These are phyloP conservation scores for Endoconidiophora polonica DNA, from an alignment of 2,329 filamentous ascomycete genomes.

Conservation along the genomic window DNA sequence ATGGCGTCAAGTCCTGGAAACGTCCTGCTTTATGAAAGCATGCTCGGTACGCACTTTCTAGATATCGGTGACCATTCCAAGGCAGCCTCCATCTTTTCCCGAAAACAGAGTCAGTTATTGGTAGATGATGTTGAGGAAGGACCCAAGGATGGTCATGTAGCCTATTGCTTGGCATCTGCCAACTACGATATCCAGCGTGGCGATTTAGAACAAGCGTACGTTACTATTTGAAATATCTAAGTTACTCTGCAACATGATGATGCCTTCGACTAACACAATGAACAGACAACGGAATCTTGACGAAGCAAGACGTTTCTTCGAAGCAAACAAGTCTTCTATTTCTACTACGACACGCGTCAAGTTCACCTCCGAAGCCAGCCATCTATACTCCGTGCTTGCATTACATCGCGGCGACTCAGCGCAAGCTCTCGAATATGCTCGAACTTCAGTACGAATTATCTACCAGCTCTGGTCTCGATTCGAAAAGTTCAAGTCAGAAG, in stretches of 20 bases:
- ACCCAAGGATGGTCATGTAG: slow-evolving; percentile 25
- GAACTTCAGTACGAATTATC: slow-evolving; percentile 38
- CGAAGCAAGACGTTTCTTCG: slow-evolving; percentile 10
- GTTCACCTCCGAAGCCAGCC: slow-evolving; percentile 17
- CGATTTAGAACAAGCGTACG: slow-evolving; percentile 43
- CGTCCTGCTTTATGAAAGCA: slow-evolving; percentile 29
- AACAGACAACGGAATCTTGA: slow-evolving; percentile 8
- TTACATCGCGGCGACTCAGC: slow-evolving; percentile 45
- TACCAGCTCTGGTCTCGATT: slow-evolving; percentile 39
- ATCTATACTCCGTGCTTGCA: slow-evolving; percentile 47
- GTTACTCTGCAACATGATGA: too few relatives aligned
- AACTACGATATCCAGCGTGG: slow-evolving; percentile 58
- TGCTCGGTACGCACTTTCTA: slow-evolving; percentile 36
- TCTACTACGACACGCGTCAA: slow-evolving; percentile 38
- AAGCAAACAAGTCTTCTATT: slow-evolving; percentile 10
- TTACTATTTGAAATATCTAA: slow-evolving; percentile 8
- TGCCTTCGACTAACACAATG: background rate
- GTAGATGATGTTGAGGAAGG: slow-evolving; percentile 22
- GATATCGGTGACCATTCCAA: slow-evolving; percentile 34
- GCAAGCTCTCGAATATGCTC: slow-evolving; percentile 39
- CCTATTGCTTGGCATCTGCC: slow-evolving; percentile 48
- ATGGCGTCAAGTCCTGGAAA: slow-evolving; percentile 19
- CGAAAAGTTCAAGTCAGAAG: slow-evolving; percentile 22
- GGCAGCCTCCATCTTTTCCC: slow-evolving; percentile 32
- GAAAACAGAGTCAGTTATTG: slow-evolving; percentile 36